Conservation (phyloP, 2,329 filamentous ascomycete species). For the Chaetomium sp. region DNA sequence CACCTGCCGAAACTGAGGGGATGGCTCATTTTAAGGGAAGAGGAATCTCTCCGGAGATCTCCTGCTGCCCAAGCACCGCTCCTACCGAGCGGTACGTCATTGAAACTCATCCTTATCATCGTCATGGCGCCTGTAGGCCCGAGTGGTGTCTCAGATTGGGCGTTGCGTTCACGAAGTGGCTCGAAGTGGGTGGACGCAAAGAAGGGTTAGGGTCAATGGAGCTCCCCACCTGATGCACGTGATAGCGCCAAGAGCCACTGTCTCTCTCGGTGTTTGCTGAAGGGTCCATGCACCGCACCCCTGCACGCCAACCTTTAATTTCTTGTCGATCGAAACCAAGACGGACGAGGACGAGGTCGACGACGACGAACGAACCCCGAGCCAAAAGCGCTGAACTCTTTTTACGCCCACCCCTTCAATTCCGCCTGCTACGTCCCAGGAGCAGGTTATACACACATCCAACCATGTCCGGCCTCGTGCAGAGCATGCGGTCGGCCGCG, state of each 20-base stretch:
- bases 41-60: too few relatives aligned
- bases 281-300: background rate
- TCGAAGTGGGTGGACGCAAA: too few relatives aligned
- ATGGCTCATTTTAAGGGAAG: too few relatives aligned
- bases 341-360: background rate
- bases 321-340: conserved; percentile 1
- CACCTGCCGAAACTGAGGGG: too few relatives aligned
- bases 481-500: conserved; percentile 13
- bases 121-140: too few relatives aligned
- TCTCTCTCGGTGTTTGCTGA: background rate
- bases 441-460: background rate
- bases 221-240: background rate
- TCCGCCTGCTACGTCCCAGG: background rate
- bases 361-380: background rate
- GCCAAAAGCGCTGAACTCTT: background rate
- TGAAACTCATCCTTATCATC: too few relatives aligned
- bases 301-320: conserved; percentile 1
- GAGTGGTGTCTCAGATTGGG: too few relatives aligned
- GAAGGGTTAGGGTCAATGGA: too few relatives aligned
- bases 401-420: background rate
- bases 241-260: background rate
- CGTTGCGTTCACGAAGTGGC: too few relatives aligned
- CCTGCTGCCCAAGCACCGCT: too few relatives aligned
- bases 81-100: too few relatives aligned
- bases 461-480: conserved; percentile 14